Base-by-base conservation (phyloP, 1,139 yeast genomes). In the Pichia sp. region DNA sequence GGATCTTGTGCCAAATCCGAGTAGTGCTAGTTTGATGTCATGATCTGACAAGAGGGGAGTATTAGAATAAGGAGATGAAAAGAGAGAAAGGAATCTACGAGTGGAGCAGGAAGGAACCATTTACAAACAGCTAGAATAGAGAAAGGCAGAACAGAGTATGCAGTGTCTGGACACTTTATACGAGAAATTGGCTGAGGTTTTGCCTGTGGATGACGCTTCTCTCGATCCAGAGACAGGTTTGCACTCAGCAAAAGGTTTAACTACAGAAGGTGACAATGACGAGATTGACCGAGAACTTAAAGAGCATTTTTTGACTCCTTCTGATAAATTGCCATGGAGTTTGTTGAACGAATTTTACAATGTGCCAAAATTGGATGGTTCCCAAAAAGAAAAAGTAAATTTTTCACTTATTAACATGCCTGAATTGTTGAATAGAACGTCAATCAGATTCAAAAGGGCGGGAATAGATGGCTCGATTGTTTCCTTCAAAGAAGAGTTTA, bases 391-490 rank as follows among this genome's bases (percentile, higher is more conserved):
- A 7, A 50, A 50, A 4, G 59, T 68, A 30, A 60, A 62, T 47
- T 51, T 57, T 10, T 57, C 66, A 15, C 70, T 87, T 55, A 66
- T 85, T 34, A 69, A 72, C 16, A 60, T 75, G 2, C 92, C 95
- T 0, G 70, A 74, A 11, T 71, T 81, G 3, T 72, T 82, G 16
- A 75, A 77, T 26, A 73, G 89, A 61, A 81, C 90, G 0, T 70
- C 79, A 0, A 77, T 81, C 56, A 72, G 87, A 52, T 82, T 84
- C 67, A 81, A 80, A 61, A 74, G 99, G 63, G 70, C 75, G 13
- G 99, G 99, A 0, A 77, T 95, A 5, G 77, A 78, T 5, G 98
- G 98, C 8, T 66, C 71, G 10, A 83, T 93, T 15, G 72, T 74
- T 1, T 79, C 82, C 0, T 85, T 82, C 61, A 76, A 78, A 51